Conservation (phyloP, 2,329 filamentous ascomycete genomes). For the Gremmenia infestans region DNA sequence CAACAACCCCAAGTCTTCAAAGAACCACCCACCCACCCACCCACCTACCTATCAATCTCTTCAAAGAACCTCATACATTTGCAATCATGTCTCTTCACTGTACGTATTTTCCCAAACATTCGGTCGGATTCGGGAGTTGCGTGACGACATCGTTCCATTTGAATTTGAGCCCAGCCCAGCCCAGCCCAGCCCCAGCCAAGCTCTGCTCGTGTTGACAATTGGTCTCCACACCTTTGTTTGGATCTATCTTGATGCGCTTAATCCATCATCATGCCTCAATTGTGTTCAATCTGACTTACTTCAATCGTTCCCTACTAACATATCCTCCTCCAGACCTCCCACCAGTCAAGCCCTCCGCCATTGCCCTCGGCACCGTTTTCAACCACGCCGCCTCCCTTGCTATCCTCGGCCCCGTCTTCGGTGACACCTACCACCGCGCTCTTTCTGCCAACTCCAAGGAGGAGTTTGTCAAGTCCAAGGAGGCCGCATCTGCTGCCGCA, state of each 20-base stretch:
- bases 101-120: conserved; percentile 17
- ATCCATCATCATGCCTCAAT: neutral
- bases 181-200: too few relatives aligned
- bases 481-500: conserved; percentile 79
- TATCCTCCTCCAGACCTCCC: conserved; percentile 47
- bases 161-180: too few relatives aligned
- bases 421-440: conserved; percentile 88
- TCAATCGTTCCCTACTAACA: conserved; percentile 2
- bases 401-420: conserved; percentile 83
- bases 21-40: too few relatives aligned
- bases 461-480: conserved; percentile 91
- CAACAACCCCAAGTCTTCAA: conserved; percentile 16
- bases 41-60: too few relatives aligned
- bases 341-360: conserved; percentile 94
- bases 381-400: conserved; percentile 88
- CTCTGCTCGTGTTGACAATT: too few relatives aligned
- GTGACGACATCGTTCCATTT: conserved; percentile 20
- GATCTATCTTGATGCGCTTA: neutral
- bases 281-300: neutral
- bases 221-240: neutral
- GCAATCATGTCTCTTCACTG: conserved; percentile 30
- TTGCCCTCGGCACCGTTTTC: conserved; percentile 93
- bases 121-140: neutral
- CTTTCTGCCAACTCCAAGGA: conserved; percentile 91
- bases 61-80: conserved; percentile 17